A percentile compares a stretch with the other conserved stretches of the same genome.
These are phyloP conservation scores for Phanerochaete carnosa DNA, from an alignment of 768 basidiomycete genomes.

Conservation along the genomic window DNA sequence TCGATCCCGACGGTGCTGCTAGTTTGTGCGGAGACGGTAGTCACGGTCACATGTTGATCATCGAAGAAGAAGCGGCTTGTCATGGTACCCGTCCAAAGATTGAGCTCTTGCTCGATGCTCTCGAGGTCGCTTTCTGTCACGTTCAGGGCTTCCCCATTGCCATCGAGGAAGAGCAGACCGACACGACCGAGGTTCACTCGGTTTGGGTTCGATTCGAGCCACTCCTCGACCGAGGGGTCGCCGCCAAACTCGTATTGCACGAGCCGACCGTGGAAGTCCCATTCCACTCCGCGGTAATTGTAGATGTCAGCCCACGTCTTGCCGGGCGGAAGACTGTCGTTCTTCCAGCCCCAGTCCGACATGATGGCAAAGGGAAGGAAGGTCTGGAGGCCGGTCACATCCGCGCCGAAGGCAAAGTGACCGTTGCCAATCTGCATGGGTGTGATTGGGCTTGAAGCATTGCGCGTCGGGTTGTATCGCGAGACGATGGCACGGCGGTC, in stretches of 20 bases:
- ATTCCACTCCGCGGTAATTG: conserved; percentile 46
- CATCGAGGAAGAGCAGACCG: conserved; percentile 41
- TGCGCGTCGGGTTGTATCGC: conserved; percentile 48
- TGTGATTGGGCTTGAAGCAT: conserved; percentile 41
- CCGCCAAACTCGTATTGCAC: conserved; percentile 53
- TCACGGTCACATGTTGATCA: conserved; percentile 34
- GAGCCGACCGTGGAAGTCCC: conserved; percentile 46
- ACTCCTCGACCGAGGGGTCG: conserved; percentile 42
- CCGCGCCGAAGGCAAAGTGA: conserved; percentile 58
- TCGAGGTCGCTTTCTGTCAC: conserved; percentile 38
- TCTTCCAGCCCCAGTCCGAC: conserved; percentile 63
- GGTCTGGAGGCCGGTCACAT: conserved; percentile 57
- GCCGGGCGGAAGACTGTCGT: conserved; percentile 47
- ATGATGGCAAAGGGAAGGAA: conserved; percentile 53
- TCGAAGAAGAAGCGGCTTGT: conserved; percentile 42
- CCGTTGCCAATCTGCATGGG: conserved; percentile 63
- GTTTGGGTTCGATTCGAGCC: conserved; percentile 57
- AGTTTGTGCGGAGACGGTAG: conserved; percentile 37
- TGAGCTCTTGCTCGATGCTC: conserved; percentile 39
- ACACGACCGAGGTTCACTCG: conserved; percentile 52
- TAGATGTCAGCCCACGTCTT: conserved; percentile 40
- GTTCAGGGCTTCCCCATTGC: conserved; percentile 23
- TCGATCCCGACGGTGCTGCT: conserved; percentile 38
- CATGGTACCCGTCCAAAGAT: conserved; percentile 55
- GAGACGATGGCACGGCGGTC: conserved; percentile 44